A percentile compares a stretch with the other conserved stretches of the same genome.
phyloP scores from a whole-genome alignment of 1,284 basidiomycete genomes.

The Ceratobasidium sp. region DNA sequence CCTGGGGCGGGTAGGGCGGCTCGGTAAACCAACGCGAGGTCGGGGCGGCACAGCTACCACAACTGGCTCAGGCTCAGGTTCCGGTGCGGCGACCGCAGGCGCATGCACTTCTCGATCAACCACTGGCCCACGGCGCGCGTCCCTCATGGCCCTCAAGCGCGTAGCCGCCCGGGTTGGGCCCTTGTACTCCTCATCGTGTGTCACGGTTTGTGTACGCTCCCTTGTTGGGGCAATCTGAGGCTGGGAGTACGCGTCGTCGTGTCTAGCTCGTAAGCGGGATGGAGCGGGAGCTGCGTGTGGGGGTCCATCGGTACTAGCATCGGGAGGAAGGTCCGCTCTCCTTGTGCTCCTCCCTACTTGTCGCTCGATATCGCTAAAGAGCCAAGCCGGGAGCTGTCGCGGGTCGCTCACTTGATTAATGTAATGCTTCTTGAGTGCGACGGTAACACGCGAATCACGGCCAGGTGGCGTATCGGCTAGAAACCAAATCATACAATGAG shows the following conservation, averaged over 20 bases:
- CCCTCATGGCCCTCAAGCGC: slow-evolving; percentile 34
- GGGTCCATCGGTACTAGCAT: neutral
- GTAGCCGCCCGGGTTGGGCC: slow-evolving; percentile 30
- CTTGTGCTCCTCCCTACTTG: slow-evolving; percentile 37
- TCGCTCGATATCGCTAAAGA: slow-evolving; percentile 72
- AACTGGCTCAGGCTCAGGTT: slow-evolving; percentile 7
- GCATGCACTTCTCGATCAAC: slow-evolving; percentile 6
- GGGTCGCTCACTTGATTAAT: slow-evolving; percentile 70
- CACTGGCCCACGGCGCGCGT: slow-evolving; percentile 24
- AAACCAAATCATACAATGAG: neutral
- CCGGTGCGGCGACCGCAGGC: neutral
- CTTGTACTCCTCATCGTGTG: slow-evolving; percentile 6
- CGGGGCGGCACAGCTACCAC: slow-evolving; percentile 21
- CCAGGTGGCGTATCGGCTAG: slow-evolving; percentile 65
- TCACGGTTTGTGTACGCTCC: neutral
- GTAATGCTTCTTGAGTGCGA: slow-evolving; percentile 77
- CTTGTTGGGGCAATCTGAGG: neutral
- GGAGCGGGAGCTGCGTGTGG: neutral
- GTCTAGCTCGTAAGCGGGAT: slow-evolving; percentile 26
- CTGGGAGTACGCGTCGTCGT: slow-evolving; percentile 27
- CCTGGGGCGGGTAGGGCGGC: slow-evolving; percentile 14
- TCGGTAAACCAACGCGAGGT: slow-evolving; percentile 20
- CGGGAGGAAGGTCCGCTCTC: neutral
- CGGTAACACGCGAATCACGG: slow-evolving; percentile 70
- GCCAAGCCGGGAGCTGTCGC: slow-evolving; percentile 74